A percentile compares a stretch with the other conserved stretches of the same genome.
phyloP scores from a whole-genome alignment of 2,329 filamentous ascomycete genomes.

The Bipolaris zeicola region DNA sequence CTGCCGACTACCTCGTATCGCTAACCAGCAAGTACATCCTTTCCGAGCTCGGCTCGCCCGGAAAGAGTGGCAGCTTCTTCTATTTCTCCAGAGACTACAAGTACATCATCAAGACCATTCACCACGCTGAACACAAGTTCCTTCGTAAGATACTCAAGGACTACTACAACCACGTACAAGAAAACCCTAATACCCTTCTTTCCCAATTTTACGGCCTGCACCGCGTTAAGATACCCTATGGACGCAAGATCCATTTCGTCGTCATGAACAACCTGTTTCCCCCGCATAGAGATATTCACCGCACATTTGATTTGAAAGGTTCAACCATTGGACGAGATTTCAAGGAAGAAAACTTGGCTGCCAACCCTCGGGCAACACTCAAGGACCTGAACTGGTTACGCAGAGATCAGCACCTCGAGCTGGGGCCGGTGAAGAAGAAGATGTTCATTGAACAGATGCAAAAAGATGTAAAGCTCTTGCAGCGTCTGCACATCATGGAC shows the following conservation, averaged over 20 bases:
- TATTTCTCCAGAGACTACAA: conserved; percentile 99
- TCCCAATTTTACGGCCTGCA: conserved; percentile 98
- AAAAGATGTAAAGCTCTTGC: conserved; percentile 82
- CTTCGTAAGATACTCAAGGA: conserved; percentile 83
- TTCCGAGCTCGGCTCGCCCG: conserved; percentile 93
- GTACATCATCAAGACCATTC: conserved; percentile 99
- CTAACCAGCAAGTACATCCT: conserved; percentile 98
- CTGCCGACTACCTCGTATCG: conserved; percentile 97
- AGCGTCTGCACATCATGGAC: conserved; percentile 95
- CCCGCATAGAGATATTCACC: conserved; percentile 94
- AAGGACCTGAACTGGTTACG: conserved; percentile 98
- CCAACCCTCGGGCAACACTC: conserved; percentile 88
- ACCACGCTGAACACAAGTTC: conserved; percentile 91
- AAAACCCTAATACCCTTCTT: conserved; percentile 94
- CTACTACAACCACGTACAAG: conserved; percentile 89
- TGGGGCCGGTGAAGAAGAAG: conserved; percentile 85
- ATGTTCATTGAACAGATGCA: conserved; percentile 89
- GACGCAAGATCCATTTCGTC: conserved; percentile 98
- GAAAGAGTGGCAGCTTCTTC: conserved; percentile 98
- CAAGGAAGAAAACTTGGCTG: conserved; percentile 81
- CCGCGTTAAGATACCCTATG: conserved; percentile 96
- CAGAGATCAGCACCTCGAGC: conserved; percentile 80
- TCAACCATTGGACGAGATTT: conserved; percentile 94
- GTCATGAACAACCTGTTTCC: conserved; percentile 99
- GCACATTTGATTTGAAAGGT: conserved; percentile 95